Evolutionary conservation across 257 asterid species (phyloP).

Genomic region (Paraleonurus japonicus): DNA sequence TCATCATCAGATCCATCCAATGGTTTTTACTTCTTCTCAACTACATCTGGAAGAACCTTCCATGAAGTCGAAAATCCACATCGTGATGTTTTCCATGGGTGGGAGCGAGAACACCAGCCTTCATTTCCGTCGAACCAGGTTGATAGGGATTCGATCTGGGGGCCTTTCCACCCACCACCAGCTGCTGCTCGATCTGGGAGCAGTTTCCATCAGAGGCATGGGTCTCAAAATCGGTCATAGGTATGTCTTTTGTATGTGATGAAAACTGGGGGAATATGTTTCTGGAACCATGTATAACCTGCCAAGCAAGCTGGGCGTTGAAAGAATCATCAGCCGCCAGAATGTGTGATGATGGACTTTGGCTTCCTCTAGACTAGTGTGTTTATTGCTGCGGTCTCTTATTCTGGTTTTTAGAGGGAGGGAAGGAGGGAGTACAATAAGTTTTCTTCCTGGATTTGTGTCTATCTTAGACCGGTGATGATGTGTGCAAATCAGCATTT

Average conservation of each 20-base stretch:
- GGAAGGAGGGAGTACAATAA: too few species aligned
- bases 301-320: slow-evolving; percentile 35
- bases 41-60: slow-evolving; percentile 53
- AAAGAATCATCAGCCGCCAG: slow-evolving; percentile 29
- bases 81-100: slow-evolving; percentile 39
- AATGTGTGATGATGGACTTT: slow-evolving; percentile 49
- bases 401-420: too few species aligned
- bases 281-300: slow-evolving; percentile 43
- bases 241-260: slow-evolving; percentile 24
- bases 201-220: slow-evolving; percentile 65
- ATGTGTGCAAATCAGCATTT: too few species aligned
- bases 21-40: slow-evolving; percentile 59
- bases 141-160: slow-evolving; percentile 69
- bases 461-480: too few species aligned
- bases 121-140: slow-evolving; percentile 42
- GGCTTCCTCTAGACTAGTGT: slow-evolving; percentile 24
- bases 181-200: slow-evolving; percentile 47
- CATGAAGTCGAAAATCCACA: slow-evolving; percentile 58
- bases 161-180: slow-evolving; percentile 52
- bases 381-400: too few species aligned
- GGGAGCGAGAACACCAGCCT: slow-evolving; percentile 64
- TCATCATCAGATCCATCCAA: slow-evolving; percentile 61
- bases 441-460: too few species aligned
- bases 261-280: slow-evolving; percentile 39
- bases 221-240: slow-evolving; percentile 68